These are phyloP conservation scores for Schizonepeta tenuifolia DNA, from an alignment of 257 asterid species.

Conservation along the genomic window DNA sequence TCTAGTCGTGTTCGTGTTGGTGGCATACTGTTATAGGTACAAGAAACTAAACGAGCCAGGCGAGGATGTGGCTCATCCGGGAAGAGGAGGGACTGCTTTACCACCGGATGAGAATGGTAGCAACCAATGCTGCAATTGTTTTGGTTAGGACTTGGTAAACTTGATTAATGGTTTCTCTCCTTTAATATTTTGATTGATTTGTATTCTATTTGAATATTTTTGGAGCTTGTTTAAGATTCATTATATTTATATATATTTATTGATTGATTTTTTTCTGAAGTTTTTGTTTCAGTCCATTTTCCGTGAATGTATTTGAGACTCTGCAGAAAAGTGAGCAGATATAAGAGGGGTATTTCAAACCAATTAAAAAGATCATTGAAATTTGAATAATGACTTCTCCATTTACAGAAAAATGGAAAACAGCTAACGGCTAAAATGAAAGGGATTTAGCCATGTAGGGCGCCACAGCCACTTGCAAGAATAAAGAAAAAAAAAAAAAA, in stretches of 20 bases:
- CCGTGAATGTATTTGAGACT: neutral
- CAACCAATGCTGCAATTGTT: slow-evolving; percentile 22
- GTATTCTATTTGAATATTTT: neutral
- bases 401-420: too few relatives aligned
- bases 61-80: neutral
- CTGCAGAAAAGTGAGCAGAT: neutral
- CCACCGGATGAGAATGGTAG: slow-evolving; percentile 20
- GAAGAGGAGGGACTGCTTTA: neutral
- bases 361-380: too few relatives aligned
- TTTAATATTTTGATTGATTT: neutral
- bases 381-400: too few relatives aligned
- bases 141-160: slow-evolving; percentile 3
- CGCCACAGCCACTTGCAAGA: too few relatives aligned
- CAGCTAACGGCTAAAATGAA: too few relatives aligned
- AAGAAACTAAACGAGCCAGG: neutral
- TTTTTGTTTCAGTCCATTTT: neutral
- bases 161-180: neutral
- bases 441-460: too few relatives aligned
- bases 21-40: slow-evolving; percentile 35
- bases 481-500: too few relatives aligned
- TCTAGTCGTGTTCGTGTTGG: slow-evolving; percentile 35
- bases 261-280: neutral
- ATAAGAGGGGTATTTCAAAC: too few relatives aligned
- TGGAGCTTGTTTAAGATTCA: neutral
- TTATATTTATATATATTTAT: too few relatives aligned